Evolutionary conservation across 164 flowering plant genomes (phyloP).

Genomic region (Tetracentron sinense): DNA sequence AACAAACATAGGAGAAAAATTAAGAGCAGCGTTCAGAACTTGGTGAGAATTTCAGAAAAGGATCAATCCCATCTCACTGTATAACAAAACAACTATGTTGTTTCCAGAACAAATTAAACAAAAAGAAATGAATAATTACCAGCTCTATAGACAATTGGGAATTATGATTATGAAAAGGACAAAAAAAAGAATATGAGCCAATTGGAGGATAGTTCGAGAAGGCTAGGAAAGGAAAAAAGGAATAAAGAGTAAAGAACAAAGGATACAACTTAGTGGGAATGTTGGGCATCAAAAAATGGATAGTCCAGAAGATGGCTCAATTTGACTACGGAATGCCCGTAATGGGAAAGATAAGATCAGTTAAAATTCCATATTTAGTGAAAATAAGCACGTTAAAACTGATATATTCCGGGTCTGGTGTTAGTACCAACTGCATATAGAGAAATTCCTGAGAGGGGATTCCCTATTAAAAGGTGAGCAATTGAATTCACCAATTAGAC

Average conservation of each 20-base stretch:
- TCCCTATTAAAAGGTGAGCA: background rate
- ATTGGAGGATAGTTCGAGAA: background rate
- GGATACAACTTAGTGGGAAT: background rate
- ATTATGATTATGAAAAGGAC: background rate
- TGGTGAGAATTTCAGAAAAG: background rate
- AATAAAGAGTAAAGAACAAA: background rate
- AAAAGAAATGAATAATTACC: background rate
- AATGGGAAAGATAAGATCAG: background rate
- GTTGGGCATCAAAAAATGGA: background rate
- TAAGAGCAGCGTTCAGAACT: background rate
- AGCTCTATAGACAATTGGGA: too few species aligned
- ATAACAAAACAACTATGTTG: background rate
- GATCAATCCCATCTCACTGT: background rate
- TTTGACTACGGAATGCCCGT: background rate
- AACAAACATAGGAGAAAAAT: too few species aligned
- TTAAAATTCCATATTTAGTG: background rate
- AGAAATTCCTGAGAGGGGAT: constrained; percentile 4
- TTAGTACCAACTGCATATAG: too few species aligned
- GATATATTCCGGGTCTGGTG: too few species aligned
- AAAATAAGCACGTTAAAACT: too few species aligned
- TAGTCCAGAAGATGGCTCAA: background rate
- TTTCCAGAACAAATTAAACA: background rate
- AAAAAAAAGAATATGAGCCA: background rate
- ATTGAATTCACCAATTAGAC: background rate
- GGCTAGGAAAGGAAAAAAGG: background rate